Base-by-base conservation (phyloP, 2,329 filamentous ascomycete species). In the Bipolaris oryzae region DNA sequence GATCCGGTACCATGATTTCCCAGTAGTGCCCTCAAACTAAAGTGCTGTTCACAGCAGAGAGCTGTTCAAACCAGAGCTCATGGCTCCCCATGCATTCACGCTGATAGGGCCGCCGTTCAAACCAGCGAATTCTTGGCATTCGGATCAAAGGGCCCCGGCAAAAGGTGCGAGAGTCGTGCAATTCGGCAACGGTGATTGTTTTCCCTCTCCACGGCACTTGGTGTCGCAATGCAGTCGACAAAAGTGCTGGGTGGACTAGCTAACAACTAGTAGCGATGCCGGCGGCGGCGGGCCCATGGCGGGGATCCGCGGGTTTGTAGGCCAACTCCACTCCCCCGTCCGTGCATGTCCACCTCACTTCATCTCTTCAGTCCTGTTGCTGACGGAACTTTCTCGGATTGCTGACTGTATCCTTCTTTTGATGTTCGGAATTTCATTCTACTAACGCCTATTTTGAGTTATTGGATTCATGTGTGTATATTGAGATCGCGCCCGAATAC, bases 51-150 rank as follows among this genome's bases (percentile, higher is more conserved):
- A 33, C n/a, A n/a, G n/a, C n/a, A n/a, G n/a, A 21, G 15, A 28
- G 15, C 33, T 18, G 21, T n/a, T 44, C 41, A 33, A 45, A 43
- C 25, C 38, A 31, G 5, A 31, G 43, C 33, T 45, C 46, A 56
- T 68, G 64, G 67, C 62, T 73, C 68, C 68, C 69, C 63, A 67
- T 61, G 52, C 45, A 51, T 55, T 53, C 51, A 50, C 33, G 39
- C 23, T 54, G 44, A 57, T 54, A 46, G 42, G 42, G 35, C 58
- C 41, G 28, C 28, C 18, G 28, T 46, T 45, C 18, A 9, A 41
- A 13, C 39, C 38, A 39, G 13, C n/a, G 25, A 34, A 37, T 25
- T 43, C 46, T 46, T 57, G 45, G 52, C 60, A 58, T 54, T 66
- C 68, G 68, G 71, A 31, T 13, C 28, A 63, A 50, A 52, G 45